These are phyloP conservation scores for Yueomyces sinensis DNA, from an alignment of 805 yeast genomes.

Conservation along the genomic window DNA sequence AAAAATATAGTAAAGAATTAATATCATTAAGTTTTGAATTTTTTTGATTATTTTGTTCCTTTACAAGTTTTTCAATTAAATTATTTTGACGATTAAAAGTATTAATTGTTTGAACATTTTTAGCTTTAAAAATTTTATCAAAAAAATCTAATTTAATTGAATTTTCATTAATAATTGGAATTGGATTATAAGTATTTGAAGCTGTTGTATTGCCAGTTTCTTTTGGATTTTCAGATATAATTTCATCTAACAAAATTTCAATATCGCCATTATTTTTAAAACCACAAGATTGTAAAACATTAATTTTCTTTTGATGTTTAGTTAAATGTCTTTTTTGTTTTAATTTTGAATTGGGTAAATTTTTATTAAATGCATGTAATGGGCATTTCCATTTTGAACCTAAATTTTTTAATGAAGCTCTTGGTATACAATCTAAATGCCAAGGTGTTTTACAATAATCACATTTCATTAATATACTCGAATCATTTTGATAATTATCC, in stretches of 20 bases:
- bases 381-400: constrained; percentile 90
- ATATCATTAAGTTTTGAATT: constrained; percentile 6
- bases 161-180: constrained; percentile 14
- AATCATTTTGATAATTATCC: constrained; percentile 27
- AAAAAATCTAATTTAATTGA: constrained; percentile 18
- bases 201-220: constrained; percentile 9
- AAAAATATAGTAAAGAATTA: constrained; percentile 24
- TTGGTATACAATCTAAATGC: constrained; percentile 86
- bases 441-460: constrained; percentile 74
- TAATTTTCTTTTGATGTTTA: constrained; percentile 38
- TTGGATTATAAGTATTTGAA: constrained; percentile 10
- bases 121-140: constrained; percentile 17
- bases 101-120: constrained; percentile 29
- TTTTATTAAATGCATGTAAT: constrained; percentile 44
- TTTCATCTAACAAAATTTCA: constrained; percentile 37
- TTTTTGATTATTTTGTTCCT: constrained; percentile 12
- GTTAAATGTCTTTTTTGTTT: constrained; percentile 29
- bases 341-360: background rate
- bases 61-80: constrained; percentile 20
- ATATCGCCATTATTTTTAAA: constrained; percentile 41
- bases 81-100: constrained; percentile 23
- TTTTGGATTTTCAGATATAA: constrained; percentile 15
- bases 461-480: constrained; percentile 52
- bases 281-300: constrained; percentile 42
- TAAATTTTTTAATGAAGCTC: constrained; percentile 55